phyloP scores from a whole-genome alignment of 2,329 filamentous ascomycete species.

The Curvularia sp. region DNA sequence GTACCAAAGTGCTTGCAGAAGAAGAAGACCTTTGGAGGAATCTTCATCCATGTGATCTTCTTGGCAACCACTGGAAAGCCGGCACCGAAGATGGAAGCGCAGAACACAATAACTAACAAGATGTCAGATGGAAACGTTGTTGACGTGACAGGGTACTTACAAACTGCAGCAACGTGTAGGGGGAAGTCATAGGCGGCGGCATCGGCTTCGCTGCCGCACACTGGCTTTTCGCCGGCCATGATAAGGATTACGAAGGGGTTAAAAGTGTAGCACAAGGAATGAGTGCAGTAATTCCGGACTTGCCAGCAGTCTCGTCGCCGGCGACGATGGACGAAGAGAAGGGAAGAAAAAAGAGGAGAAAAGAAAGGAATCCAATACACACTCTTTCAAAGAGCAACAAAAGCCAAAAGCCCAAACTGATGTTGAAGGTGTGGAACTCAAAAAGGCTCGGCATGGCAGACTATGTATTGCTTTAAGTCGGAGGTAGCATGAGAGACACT shows the following conservation, averaged over 20 bases:
- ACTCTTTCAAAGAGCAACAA: constrained; percentile 48
- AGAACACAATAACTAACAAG: constrained; percentile 47
- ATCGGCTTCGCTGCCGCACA: constrained; percentile 43
- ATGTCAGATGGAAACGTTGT: constrained; percentile 21
- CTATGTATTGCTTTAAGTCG: constrained; percentile 42
- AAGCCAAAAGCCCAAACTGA: constrained; percentile 30
- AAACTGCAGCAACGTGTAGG: constrained; percentile 50
- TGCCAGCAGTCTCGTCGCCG: constrained; percentile 47
- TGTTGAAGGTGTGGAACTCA: constrained; percentile 29
- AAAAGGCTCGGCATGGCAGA: constrained; percentile 39
- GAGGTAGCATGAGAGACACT: constrained; percentile 29
- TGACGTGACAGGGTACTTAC: constrained; percentile 33
- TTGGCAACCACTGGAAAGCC: constrained; percentile 53
- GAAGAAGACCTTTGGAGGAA: constrained; percentile 65
- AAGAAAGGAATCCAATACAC: constrained; percentile 29
- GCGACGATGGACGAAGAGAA: constrained; percentile 39
- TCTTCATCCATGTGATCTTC: constrained; percentile 66
- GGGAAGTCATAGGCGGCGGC: constrained; percentile 47
- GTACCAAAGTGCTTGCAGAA: constrained; percentile 71
- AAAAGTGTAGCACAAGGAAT: constrained; percentile 23
- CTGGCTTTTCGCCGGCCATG: constrained; percentile 44
- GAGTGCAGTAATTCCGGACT: constrained; percentile 27
- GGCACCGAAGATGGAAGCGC: constrained; percentile 47
- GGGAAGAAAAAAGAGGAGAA: constrained; percentile 25
- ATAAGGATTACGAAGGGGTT: constrained; percentile 27